phyloP scores from a whole-genome alignment of 2,329 filamentous ascomycete species.

The Neopestalotiopsis sp. region DNA sequence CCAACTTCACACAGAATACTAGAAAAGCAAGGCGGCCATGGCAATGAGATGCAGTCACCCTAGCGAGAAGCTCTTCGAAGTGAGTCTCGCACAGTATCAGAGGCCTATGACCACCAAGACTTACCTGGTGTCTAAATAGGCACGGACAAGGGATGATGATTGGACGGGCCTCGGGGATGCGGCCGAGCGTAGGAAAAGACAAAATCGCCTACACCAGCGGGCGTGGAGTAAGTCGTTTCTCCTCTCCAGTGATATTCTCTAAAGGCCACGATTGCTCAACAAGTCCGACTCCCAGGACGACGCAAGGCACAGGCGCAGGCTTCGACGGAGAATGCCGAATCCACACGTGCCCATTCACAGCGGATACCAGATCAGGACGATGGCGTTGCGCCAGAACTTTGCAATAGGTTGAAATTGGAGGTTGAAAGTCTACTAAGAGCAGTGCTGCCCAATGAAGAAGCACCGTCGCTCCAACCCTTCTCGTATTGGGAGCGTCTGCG shows the following conservation, averaged over 20 bases:
- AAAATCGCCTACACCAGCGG: slow-evolving; percentile 42
- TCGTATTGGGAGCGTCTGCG: slow-evolving; percentile 29
- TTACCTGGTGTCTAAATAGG: slow-evolving; percentile 20
- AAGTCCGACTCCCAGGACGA: not conserved
- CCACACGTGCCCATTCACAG: not conserved
- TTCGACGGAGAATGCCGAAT: not conserved
- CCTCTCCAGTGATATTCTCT: not conserved
- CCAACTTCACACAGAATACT: not conserved
- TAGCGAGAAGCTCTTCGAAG: not conserved
- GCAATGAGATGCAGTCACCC: not conserved
- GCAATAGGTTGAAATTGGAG: not conserved
- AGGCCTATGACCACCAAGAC: not conserved
- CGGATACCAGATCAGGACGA: not conserved
- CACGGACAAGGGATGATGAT: slow-evolving; percentile 35
- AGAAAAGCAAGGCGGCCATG: not conserved
- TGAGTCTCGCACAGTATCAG: not conserved
- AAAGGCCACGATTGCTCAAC: not conserved
- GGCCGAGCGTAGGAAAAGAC: slow-evolving; percentile 37
- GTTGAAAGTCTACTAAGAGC: not conserved
- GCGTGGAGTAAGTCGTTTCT: slow-evolving; percentile 36
- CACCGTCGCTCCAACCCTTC: slow-evolving; percentile 24
- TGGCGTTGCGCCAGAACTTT: not conserved
- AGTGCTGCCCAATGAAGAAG: not conserved
- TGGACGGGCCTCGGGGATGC: slow-evolving; percentile 40
- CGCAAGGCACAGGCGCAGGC: not conserved